Base-by-base conservation (phyloP, 768 basidiomycete species). In the Kwoniella sp. region DNA sequence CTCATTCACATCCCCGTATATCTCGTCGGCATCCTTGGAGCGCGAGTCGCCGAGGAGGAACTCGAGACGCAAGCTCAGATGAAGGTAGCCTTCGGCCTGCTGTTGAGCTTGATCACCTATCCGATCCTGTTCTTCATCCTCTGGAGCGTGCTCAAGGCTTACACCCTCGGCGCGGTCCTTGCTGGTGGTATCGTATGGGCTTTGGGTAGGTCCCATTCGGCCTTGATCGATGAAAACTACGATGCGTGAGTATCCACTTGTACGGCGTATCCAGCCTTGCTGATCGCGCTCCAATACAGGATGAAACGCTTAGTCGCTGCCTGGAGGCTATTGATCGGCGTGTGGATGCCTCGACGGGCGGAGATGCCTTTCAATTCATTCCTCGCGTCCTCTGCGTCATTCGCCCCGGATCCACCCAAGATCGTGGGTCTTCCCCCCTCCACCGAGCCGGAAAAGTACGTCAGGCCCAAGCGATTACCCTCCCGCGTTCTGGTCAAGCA, bases 1-100 rank as follows among this genome's bases (percentile, higher is more conserved):
- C 67, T 93, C 49, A 62, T 76, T 29, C 76, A 79, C 57, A 41
- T 77, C 14, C 79, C 79, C 0, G 83, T 87, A 39, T 98, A 98
- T 75, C 75, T 84, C 54, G 83, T 93, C 78, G 85, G 83, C 11
- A 79, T 84, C 26, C 65, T 85, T 45, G 89, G 88, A 38, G 87
- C 86, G 17, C 76, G 80, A 39, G 76, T 93, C 31, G 83, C 81
- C 29, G 80, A 86, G 65, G 83, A 89, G 56, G 91, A 96, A 70
- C 86, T 96, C 73, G 93, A 96, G 73, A 86, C 89, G 10, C 86
- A 89, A 73, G 95, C 93, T 37, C 92, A 98, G 79, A 98, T 89
- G 78, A 99, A 99, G 79, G 71, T 95, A 38, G 84, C 87, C 11
- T 85, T 93, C 63, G 90, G 90, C 1, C 62, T 82, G 23, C 65